phyloP scores from a whole-genome alignment of 31 red algal species.

The Odonthalia washingtoniensis region DNA sequence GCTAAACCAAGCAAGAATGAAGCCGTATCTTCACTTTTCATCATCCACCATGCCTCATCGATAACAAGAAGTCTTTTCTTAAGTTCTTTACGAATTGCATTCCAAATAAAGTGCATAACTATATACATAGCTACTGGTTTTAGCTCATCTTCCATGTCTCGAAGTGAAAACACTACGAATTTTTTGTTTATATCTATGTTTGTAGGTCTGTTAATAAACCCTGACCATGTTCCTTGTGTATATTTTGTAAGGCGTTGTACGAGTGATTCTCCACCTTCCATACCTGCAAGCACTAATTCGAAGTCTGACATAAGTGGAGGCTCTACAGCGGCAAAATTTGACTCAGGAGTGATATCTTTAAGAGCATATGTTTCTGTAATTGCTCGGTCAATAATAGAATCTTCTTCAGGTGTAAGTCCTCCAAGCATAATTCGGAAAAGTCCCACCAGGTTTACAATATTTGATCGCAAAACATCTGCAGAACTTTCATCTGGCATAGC shows the following conservation, averaged over 20 bases:
- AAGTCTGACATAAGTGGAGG: constrained; percentile 18
- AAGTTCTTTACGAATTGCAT: constrained; percentile 1
- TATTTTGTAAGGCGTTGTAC: constrained; percentile 4
- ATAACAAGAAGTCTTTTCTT: constrained; percentile 13
- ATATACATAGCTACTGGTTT: constrained; percentile 13
- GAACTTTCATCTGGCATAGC: not conserved
- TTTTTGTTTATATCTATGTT: constrained; percentile 27
- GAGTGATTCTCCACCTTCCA: not conserved
- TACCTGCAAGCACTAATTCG: constrained; percentile 11
- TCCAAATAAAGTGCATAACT: constrained; percentile 17
- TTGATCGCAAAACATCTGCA: constrained; percentile 7
- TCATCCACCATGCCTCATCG: constrained; percentile 14
- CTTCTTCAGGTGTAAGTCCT: constrained; percentile 18
- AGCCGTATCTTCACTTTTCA: constrained; percentile 19
- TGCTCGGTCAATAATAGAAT: constrained; percentile 7
- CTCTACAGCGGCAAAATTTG: constrained; percentile 16
- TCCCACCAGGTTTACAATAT: constrained; percentile 3
- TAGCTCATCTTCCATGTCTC: constrained; percentile 25
- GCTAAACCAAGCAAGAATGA: constrained; percentile 3
- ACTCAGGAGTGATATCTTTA: constrained; percentile 12
- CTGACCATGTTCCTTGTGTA: constrained; percentile 21
- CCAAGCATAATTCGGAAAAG: constrained; percentile 12
- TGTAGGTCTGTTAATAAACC: constrained; percentile 10
- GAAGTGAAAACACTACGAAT: constrained; percentile 20
- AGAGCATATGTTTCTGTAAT: constrained; percentile 26